Evolutionary conservation across 2,329 filamentous ascomycete species (phyloP).

Genomic region (Verticillium nubilum): DNA sequence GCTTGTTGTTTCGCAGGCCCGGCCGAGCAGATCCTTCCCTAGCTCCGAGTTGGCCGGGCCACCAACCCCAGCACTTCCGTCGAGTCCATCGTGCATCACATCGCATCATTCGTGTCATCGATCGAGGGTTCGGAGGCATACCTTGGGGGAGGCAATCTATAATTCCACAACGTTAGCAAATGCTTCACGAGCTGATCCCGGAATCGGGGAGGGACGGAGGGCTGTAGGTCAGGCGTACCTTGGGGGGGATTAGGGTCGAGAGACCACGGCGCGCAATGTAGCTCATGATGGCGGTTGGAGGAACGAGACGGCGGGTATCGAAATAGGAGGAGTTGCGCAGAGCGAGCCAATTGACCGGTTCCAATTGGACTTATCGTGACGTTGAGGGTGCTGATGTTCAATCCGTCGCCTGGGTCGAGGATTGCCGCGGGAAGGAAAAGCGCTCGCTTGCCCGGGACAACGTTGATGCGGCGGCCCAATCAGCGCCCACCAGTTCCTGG

Average conservation of each 20-base stretch:
- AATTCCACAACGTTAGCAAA: conserved; percentile 4
- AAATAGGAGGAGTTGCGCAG: conserved; percentile 9
- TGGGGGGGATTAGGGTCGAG: conserved; percentile 98
- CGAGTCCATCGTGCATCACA: conserved; percentile 3
- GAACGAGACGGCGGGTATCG: conserved; percentile 13
- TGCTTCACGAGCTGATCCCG: neutral
- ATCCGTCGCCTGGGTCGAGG: conserved; percentile 7
- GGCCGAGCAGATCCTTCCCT: conserved; percentile 7
- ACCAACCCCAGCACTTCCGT: conserved; percentile 1
- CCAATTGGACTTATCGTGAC: conserved; percentile 10
- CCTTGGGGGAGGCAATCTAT: conserved; percentile 77
- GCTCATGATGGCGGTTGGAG: conserved; percentile 68
- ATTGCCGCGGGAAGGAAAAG: conserved; percentile 34
- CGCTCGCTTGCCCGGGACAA: conserved; percentile 40
- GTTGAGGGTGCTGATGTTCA: conserved; percentile 9
- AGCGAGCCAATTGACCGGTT: conserved; percentile 8
- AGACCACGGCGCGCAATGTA: conserved; percentile 85
- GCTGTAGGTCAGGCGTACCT: conserved; percentile 55
- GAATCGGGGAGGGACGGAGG: conserved; percentile 8
- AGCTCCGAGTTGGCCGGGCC: neutral
- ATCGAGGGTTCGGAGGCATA: conserved; percentile 41
- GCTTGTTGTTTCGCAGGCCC: neutral
- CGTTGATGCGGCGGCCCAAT: conserved; percentile 38
- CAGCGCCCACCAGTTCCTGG: conserved; percentile 21
- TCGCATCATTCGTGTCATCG: conserved; percentile 1